Evolutionary conservation across 2,329 filamentous ascomycete genomes (phyloP).

Genomic region (Scleromitrula shiraiana): DNA sequence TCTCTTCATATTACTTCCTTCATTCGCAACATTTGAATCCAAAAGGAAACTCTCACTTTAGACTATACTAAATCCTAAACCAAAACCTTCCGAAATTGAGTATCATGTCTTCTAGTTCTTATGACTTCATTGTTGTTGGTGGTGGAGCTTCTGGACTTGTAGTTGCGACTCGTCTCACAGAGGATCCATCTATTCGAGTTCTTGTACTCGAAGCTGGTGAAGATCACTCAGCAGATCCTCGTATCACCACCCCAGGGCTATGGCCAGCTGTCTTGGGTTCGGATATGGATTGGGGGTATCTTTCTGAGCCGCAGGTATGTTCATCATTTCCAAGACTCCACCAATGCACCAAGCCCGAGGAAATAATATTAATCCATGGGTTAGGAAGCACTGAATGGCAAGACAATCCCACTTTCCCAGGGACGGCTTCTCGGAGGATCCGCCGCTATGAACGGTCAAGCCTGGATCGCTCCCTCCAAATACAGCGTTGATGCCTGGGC

Average conservation of each 20-base stretch:
- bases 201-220: slow-evolving; percentile 35
- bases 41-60: no score
- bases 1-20: no score
- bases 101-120: neutral
- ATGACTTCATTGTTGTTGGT: slow-evolving; percentile 2
- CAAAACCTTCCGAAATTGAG: no score
- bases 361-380: no score
- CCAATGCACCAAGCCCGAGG: no score
- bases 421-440: slow-evolving; percentile 31
- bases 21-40: no score
- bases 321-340: no score
- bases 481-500: slow-evolving; percentile 34
- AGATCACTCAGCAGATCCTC: slow-evolving; percentile 29
- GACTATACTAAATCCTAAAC: no score
- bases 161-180: slow-evolving; percentile 33
- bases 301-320: neutral
- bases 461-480: slow-evolving; percentile 16
- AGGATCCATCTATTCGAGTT: slow-evolving; percentile 31
- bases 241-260: slow-evolving; percentile 27
- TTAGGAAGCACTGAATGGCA: neutral
- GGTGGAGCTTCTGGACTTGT: slow-evolving; percentile 14
- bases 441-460: slow-evolving; percentile 31
- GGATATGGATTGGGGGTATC: slow-evolving; percentile 7
- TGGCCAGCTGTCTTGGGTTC: neutral
- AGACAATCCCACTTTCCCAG: slow-evolving; percentile 11